Base-by-base conservation (phyloP, 202 grass and related monocot species). In the Panicum virgatum region DNA sequence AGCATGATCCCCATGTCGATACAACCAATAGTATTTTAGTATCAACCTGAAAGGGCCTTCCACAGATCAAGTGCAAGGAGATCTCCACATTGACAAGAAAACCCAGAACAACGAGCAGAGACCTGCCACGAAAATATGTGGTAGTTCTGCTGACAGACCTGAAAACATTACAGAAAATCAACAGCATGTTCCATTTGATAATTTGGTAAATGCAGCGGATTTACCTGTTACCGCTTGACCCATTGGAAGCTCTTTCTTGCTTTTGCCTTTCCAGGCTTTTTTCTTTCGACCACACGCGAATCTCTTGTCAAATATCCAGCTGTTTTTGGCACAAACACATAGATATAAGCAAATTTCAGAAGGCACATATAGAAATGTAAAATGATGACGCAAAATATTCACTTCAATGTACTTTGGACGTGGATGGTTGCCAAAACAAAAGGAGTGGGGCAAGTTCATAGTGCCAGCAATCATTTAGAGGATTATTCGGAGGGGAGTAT, bases 211-310 rank as follows among this genome's bases (percentile, higher is more conserved):
- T 4, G 23, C 27, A 64, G 19, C 32, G 16, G 51, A 38, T 78
- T 77, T 92, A 88, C 90, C 87, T 93, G 83, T 83, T 93, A 99
- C 59, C 96, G 91, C 85, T 99, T 99, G 80, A 99, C 96, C 91
- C 96, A 99, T 85, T 94, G 96, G 85, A 94, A 99, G 78, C 92
- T 99, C 89, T 96, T 99, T 84, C 89, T 93, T 83, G 96, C 92
- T 86, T 99, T 99, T 14, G 92, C 92, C 80, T 96, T 98, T 57
- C 96, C 96, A 76, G 96, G 92, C 65, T 96, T 99, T 61, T 96
- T 96, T 71, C 91, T 93, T 89, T 94, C 92, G 34, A 99, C 92
- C 59, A 90, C 93, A 10, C 91, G 90, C 5, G 92, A 86, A 84
- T 99, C 96, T 85, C 96, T 95, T 58, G 83, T 98, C 69, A 99